Evolutionary conservation across 441 rosid genomes (phyloP), one percentile per base, ranked within the genome.

Genomic region (Eruca vesicaria): DNA sequence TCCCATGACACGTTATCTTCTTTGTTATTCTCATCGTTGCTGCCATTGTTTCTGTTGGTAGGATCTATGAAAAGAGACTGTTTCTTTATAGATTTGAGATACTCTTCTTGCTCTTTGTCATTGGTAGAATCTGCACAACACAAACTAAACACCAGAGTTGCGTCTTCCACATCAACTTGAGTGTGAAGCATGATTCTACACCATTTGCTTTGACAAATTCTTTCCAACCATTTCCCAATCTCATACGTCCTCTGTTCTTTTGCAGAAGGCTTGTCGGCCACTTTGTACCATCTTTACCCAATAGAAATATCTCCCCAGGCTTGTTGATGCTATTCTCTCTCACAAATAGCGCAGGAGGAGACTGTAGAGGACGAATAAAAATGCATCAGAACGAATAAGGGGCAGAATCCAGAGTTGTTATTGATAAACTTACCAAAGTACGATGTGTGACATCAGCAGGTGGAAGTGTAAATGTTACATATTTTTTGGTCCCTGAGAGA

Each of bases 401-500:
- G 8, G 11, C 14, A 36, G 3, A n/a, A 21, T 35, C 53, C 15
- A 7, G 53, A 18, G 19, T 45, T 9, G 52, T 9, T 45, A n/a
- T 45, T 18, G 19, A 45, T 45, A n/a, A n/a, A 45, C 52, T 45
- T 19, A 45, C 52, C 52, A 45, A 45, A n/a, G n/a, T 45, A 45
- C 15, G 19, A 6, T n/a, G 52, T 15, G 52, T 45, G 52, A 19
- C 19, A 69, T 43, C 38, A 61, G 38, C 36, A 12, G 60, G 69
- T 55, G 79, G 70, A 32, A 70, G 52, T 1, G 50, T 63, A 60
- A 61, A 68, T n/a, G 36, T 63, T 14, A 76, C 4, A 2, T n/a
- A n/a, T n/a, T n/a, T n/a, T n/a, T n/a, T n/a, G n/a, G 76, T 71
- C 85, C 83, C 63, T 84, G 85, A 67, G 98, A 95, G 52, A 94